Evolutionary conservation across 1,284 basidiomycete species (phyloP), one percentile per base, ranked within the genome.

Genomic region (Baeospora myosura): DNA sequence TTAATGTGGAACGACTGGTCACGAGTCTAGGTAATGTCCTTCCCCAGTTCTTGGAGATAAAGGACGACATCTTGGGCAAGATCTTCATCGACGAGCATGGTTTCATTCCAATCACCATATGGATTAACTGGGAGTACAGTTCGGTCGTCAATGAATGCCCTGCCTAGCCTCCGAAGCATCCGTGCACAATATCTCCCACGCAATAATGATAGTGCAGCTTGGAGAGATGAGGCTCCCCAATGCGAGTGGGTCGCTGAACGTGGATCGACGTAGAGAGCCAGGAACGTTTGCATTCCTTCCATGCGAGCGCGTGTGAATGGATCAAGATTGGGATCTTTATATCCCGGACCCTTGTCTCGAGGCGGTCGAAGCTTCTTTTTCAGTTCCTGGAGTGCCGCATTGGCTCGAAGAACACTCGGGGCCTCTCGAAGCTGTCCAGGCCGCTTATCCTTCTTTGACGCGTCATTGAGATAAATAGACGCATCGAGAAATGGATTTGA

Each of bases 61-160:
- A 61, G 32, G 20, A 52, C 56, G 34, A 63, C 52, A 4, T 60
- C 55, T 14, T 52, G 45, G 4, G 20, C 12, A 0, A 62, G 48
- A 38, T 56, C 49, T 42, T 62, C 55, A 40, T 62, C 52, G 3
- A 48, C 52, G 6, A 63, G 51, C 42, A 58, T 44, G 0, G 53
- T 52, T 24, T 53, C 26, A 28, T 57, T 59, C 58, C 58, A 62
- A 8, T 50, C 28, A 1, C 61, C 53, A 48, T 56, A 62, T 3
- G 55, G 57, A 49, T 62, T 64, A 1, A 57, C 29, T 1, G 57
- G 59, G 2, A 62, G 46, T 8, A 60, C 12, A 1, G 34, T 44
- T 1, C 49, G 50, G 30, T 63, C 52, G 0, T 20, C 6, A 6
- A 64, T 56, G 44, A 49, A 63, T 22, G 30, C 20, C 1, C 49